Percentiles rank a stretch among this genome's conserved stretches.
Evolutionary conservation across 2,329 filamentous ascomycete species (phyloP).

Genomic region (Xylariaceae sp.): DNA sequence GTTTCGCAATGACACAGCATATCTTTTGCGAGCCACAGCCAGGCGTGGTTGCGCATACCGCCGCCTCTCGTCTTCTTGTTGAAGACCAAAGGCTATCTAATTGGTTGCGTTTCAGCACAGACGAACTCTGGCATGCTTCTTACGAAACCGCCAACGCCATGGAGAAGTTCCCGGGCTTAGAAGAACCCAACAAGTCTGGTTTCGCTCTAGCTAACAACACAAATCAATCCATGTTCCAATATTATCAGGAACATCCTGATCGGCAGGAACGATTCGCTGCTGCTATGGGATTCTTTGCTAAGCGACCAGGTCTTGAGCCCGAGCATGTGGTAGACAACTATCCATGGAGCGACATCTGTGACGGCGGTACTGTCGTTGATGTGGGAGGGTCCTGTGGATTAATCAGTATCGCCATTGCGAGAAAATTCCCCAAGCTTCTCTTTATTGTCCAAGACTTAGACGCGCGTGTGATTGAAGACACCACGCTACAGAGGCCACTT

Average conservation of each 20-base stretch:
- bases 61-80: conserved; percentile 18
- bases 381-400: conserved; percentile 14
- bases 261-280: conserved; percentile 48
- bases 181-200: conserved; percentile 43
- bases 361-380: conserved; percentile 11
- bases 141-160: conserved; percentile 11
- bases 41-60: conserved; percentile 20
- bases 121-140: conserved; percentile 15
- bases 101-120: conserved; percentile 30
- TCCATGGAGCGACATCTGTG: conserved; percentile 39
- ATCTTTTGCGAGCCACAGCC: conserved; percentile 30
- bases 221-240: conserved; percentile 49
- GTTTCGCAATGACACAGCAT: conserved; percentile 20
- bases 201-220: conserved; percentile 49
- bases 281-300: conserved; percentile 50
- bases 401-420: conserved; percentile 11
- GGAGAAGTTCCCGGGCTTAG: conserved; percentile 36
- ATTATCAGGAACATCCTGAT: conserved; percentile 42
- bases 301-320: conserved; percentile 47
- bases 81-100: conserved; percentile 42
- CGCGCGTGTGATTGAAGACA: conserved; percentile 2
- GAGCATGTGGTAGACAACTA: conserved; percentile 51
- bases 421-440: conserved; percentile 34
- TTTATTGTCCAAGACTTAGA: conserved; percentile 53
- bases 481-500: neutral